These are phyloP conservation scores for Cladosporium cucumerinum DNA, from an alignment of 2,329 filamentous ascomycete species.

Conservation along the genomic window DNA sequence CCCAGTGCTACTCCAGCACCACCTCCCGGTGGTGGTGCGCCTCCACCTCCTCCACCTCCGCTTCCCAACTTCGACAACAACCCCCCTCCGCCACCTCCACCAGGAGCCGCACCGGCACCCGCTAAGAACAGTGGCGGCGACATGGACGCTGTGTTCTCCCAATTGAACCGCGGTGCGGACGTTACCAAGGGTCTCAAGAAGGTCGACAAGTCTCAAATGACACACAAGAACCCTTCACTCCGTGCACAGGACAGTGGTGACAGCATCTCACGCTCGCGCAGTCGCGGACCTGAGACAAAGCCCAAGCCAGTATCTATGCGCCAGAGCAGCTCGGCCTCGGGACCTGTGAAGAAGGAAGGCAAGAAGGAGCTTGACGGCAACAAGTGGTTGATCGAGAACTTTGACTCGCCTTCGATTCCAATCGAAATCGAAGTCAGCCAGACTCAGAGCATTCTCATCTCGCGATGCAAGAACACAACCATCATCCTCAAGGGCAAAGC, in stretches of 20 bases:
- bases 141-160: constrained; percentile 83
- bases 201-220: constrained; percentile 95
- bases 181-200: constrained; percentile 88
- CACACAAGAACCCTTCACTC: constrained; percentile 92
- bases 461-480: constrained; percentile 85
- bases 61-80: constrained; percentile 36
- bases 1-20: constrained; percentile 46
- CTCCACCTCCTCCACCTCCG: constrained; percentile 64
- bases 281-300: constrained; percentile 76
- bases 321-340: constrained; percentile 37
- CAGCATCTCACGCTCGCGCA: constrained; percentile 64
- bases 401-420: constrained; percentile 68
- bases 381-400: constrained; percentile 97
- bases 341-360: constrained; percentile 26
- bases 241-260: constrained; percentile 61
- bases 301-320: constrained; percentile 50
- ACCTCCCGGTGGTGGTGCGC: constrained; percentile 53
- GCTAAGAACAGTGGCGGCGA: constrained; percentile 50
- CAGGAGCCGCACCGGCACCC: constrained; percentile 45
- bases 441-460: constrained; percentile 86
- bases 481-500: constrained; percentile 89
- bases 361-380: constrained; percentile 58
- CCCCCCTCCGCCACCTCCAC: constrained; percentile 64
- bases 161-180: constrained; percentile 83
- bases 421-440: constrained; percentile 79